Percentiles rank a stretch among this genome's conserved stretches.
Evolutionary conservation across 2,329 filamentous ascomycete species (phyloP).

Genomic region (Nothophoma quercina): DNA sequence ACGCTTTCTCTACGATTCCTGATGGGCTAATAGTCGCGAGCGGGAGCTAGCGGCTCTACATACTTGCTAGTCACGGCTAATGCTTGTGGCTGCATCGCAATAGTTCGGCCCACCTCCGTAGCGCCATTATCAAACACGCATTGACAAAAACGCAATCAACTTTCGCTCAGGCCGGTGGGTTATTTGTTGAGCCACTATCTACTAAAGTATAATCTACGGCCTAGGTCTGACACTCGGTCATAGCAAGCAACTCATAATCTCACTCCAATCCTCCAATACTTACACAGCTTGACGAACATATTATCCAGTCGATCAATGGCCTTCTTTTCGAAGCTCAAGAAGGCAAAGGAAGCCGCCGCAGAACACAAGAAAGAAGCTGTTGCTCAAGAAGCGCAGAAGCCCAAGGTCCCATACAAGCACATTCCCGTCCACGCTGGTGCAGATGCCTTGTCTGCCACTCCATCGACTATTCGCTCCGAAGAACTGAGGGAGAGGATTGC

Average conservation of each 20-base stretch:
- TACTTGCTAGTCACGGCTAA: slow-evolving; percentile 16
- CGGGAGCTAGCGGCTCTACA: slow-evolving; percentile 15
- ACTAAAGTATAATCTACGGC: slow-evolving; percentile 11
- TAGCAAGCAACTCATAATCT: not conserved
- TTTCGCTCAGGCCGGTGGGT: slow-evolving; percentile 5
- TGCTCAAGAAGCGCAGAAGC: slow-evolving; percentile 22
- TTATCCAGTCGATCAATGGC: slow-evolving; percentile 32
- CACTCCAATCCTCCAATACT: not conserved
- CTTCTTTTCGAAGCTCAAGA: slow-evolving; percentile 43
- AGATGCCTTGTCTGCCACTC: slow-evolving; percentile 31
- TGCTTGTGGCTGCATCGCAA: slow-evolving; percentile 17
- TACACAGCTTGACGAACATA: not conserved
- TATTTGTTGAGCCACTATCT: slow-evolving; percentile 19
- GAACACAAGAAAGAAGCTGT: slow-evolving; percentile 32
- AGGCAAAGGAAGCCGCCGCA: slow-evolving; percentile 38
- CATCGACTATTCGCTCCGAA: slow-evolving; percentile 22
- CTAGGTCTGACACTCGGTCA: slow-evolving; percentile 2
- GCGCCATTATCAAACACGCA: slow-evolving; percentile 19
- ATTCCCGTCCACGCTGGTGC: slow-evolving; percentile 37
- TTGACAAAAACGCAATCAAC: slow-evolving; percentile 20
- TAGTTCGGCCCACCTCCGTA: slow-evolving; percentile 17
- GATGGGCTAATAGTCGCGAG: slow-evolving; percentile 16
- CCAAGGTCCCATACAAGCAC: slow-evolving; percentile 35
- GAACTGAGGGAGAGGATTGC: slow-evolving; percentile 28
- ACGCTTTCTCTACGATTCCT: slow-evolving; percentile 8